Evolutionary conservation across 495 filamentous ascomycete species (phyloP).

Genomic region (Talaromyces ruber): DNA sequence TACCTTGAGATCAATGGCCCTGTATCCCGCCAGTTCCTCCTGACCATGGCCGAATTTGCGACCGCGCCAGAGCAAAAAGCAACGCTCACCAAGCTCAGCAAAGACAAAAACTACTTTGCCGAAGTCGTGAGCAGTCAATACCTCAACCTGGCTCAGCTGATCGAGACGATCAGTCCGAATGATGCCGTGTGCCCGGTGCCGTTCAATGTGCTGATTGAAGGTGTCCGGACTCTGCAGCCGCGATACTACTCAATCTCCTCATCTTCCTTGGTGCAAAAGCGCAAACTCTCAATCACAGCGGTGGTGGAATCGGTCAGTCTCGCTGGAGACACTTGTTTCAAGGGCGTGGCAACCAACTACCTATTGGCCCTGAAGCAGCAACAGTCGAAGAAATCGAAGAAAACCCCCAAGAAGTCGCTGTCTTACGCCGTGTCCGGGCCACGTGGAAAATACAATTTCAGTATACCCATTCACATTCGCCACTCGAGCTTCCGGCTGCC

Average conservation of each 20-base stretch:
- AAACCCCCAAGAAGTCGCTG: too few relatives aligned
- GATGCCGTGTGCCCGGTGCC: conserved; percentile 30
- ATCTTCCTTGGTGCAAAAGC: conserved; percentile 33
- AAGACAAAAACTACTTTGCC: conserved; percentile 26
- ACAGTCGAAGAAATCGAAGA: too few relatives aligned
- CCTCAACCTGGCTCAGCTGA: conserved; percentile 32
- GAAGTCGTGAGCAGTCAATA: conserved; percentile 22
- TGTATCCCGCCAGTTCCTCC: conserved; percentile 34
- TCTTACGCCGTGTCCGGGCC: conserved; percentile 29
- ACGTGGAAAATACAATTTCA: conserved; percentile 17
- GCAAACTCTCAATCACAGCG: conserved; percentile 33
- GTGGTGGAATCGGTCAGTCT: conserved; percentile 15
- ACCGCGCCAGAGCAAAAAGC: conserved; percentile 27
- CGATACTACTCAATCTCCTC: conserved; percentile 50
- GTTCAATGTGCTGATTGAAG: conserved; percentile 37
- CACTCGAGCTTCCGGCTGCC: conserved; percentile 40
- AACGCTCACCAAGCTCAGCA: conserved; percentile 21
- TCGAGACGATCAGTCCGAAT: conserved; percentile 18
- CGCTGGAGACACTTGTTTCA: conserved; percentile 22
- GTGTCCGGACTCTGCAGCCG: conserved; percentile 30
- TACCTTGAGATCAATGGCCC: conserved; percentile 43
- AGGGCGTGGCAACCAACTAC: conserved; percentile 40
- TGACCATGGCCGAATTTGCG: conserved; percentile 35
- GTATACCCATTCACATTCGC: conserved; percentile 33
- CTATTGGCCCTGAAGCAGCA: conserved; percentile 29